Evolutionary conservation across 257 asterid genomes (phyloP).

Genomic region (Solanum virginianum): DNA sequence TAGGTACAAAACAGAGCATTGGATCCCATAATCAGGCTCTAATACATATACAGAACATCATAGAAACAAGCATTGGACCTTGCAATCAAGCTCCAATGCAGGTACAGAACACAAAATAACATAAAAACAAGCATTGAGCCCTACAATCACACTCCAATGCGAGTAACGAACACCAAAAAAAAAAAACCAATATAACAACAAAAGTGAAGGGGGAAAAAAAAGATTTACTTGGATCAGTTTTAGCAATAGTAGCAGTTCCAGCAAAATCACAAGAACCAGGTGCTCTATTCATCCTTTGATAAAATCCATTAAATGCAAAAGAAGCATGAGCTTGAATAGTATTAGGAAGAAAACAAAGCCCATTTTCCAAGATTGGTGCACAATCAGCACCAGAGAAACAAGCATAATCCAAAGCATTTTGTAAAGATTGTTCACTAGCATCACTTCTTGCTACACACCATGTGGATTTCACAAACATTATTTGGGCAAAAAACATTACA

Average conservation of each 20-base stretch:
- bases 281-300: conserved; percentile 53
- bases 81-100: no score
- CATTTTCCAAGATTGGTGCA: conserved; percentile 44
- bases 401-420: conserved; percentile 62
- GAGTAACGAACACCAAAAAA: no score
- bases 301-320: conserved; percentile 76
- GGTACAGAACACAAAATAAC: no score
- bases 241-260: conserved; percentile 64
- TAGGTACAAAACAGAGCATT: no score
- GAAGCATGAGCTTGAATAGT: conserved; percentile 81
- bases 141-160: no score
- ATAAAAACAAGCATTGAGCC: no score
- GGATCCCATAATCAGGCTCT: no score
- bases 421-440: conserved; percentile 50
- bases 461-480: conserved; percentile 6
- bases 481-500: background rate
- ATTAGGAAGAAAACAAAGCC: conserved; percentile 72
- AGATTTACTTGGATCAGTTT: conserved; percentile 71
- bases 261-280: conserved; percentile 70
- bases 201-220: background rate
- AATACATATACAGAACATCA: no score
- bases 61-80: no score
- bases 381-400: conserved; percentile 81
- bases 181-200: background rate
- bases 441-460: conserved; percentile 93